Conservation (phyloP, 2,329 filamentous ascomycete species). For the Penicillium sp. region DNA sequence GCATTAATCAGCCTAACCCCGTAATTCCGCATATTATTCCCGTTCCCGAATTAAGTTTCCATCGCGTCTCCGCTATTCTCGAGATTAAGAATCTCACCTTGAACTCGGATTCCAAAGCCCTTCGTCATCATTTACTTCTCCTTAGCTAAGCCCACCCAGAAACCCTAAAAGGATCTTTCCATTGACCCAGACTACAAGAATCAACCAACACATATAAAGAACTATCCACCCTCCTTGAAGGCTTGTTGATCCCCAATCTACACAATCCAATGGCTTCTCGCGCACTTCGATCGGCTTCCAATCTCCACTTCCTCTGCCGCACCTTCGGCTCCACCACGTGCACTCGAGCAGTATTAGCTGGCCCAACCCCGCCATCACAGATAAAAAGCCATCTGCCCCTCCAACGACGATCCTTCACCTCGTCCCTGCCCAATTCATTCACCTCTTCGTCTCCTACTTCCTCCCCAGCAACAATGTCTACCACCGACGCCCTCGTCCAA, state of each 20-base stretch:
- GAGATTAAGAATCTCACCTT: background rate
- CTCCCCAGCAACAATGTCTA: slow-evolving; percentile 21
- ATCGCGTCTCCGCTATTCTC: background rate
- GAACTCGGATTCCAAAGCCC: background rate
- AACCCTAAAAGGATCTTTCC: background rate
- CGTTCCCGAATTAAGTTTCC: background rate
- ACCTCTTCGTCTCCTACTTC: background rate
- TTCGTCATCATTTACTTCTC: slow-evolving; percentile 1
- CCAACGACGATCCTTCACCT: slow-evolving; percentile 27
- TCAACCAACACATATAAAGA: background rate
- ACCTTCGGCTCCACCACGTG: slow-evolving; percentile 19
- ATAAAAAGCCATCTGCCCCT: slow-evolving; percentile 36
- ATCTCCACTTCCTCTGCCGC: slow-evolving; percentile 22
- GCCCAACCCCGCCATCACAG: slow-evolving; percentile 11
- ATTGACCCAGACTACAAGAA: background rate
- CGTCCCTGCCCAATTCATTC: slow-evolving; percentile 3
- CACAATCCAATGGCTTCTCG: slow-evolving; percentile 20
- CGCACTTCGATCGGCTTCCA: slow-evolving; percentile 25
- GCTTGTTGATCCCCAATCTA: background rate
- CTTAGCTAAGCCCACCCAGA: background rate
- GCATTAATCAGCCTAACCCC: background rate
- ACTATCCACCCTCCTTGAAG: background rate
- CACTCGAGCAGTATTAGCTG: slow-evolving; percentile 2
- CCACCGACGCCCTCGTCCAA: slow-evolving; percentile 37
- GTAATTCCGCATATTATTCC: background rate